phyloP scores from a whole-genome alignment of 1,139 yeast genomes.

The Sugiyamaella grinbergsii region DNA sequence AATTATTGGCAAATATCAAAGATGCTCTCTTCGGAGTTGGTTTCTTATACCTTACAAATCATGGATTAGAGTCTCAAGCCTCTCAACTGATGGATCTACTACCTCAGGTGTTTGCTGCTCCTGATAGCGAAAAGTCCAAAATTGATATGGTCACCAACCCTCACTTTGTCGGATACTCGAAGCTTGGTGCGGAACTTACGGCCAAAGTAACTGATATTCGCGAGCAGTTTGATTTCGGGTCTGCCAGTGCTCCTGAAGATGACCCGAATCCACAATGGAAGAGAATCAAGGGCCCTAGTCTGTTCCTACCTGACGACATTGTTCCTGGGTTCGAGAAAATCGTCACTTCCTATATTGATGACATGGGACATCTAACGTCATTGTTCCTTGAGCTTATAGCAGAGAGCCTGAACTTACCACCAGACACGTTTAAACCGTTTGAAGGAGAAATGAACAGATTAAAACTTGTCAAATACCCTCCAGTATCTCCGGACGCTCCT shows the following conservation, averaged over 20 bases:
- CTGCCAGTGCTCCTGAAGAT: conserved; percentile 51
- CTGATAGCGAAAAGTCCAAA: conserved; percentile 53
- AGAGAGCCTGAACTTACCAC: conserved; percentile 56
- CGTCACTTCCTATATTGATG: conserved; percentile 50
- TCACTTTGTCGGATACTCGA: conserved; percentile 68
- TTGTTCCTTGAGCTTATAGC: conserved; percentile 52
- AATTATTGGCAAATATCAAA: conserved; percentile 51
- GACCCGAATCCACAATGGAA: conserved; percentile 44
- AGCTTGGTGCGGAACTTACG: conserved; percentile 67
- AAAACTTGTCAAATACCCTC: conserved; percentile 45
- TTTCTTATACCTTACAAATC: conserved; percentile 56
- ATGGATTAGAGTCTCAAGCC: conserved; percentile 50
- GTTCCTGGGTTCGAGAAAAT: conserved; percentile 55
- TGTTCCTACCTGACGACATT: conserved; percentile 55
- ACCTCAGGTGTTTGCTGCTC: conserved; percentile 55
- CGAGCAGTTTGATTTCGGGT: conserved; percentile 69
- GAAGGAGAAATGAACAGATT: conserved; percentile 49
- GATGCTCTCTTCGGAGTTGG: conserved; percentile 64
- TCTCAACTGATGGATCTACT: conserved; percentile 49
- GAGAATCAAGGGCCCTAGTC: conserved; percentile 65
- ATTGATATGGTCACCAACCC: conserved; percentile 64
- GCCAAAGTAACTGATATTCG: conserved; percentile 62
- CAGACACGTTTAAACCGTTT: conserved; percentile 51
- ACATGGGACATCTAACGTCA: conserved; percentile 52
- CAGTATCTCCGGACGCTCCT: conserved; percentile 31